Evolutionary conservation across 164 flowering plant genomes (phyloP), one percentile per base, ranked within the genome.

Genomic region (Tetrastigma voinierianum): DNA sequence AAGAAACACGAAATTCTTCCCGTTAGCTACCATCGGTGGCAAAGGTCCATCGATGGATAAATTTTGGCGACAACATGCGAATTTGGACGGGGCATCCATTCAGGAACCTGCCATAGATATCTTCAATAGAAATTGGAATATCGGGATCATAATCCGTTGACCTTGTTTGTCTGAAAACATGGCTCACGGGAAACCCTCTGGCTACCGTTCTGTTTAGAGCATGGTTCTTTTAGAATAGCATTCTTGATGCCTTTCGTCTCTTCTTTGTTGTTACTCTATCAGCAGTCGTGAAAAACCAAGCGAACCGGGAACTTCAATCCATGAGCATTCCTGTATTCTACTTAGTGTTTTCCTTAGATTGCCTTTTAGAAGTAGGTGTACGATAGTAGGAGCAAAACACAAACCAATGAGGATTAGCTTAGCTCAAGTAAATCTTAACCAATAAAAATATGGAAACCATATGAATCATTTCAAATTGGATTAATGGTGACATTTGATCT

Each of bases 241-340:
- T 25, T 59, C 81, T 61, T 66, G 79, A 11, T 72, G 52, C 65
- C 68, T 76, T 62, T 56, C 72, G 66, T 72, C 77, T 67, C 85
- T 91, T 44, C 75, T 74, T 20, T 84, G 85, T 69, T 89, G 88
- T 63, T 96, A n/a, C 99, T 17, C 96, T 97, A 78, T 91, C 99
- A 72, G 93, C 88, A 47, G 43, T 54, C 72, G 76, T 1, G 78
- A 76, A 52, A 85, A 78, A 67, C 73, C 48, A 47, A 75, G 68
- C 69, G 79, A 76, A 66, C 74, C 67, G 60, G 65, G 67, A n/a
- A n/a, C 69, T 78, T 81, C 80, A 20, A 21, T n/a, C n/a, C n/a
- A n/a, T n/a, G n/a, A n/a, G n/a, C n/a, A n/a, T n/a, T n/a, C n/a
- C n/a, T n/a, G n/a, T n/a, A n/a, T n/a, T n/a, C n/a, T n/a, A n/a